Base-by-base conservation (phyloP, 768 basidiomycete species). In the Melanogaster broomeanus region DNA sequence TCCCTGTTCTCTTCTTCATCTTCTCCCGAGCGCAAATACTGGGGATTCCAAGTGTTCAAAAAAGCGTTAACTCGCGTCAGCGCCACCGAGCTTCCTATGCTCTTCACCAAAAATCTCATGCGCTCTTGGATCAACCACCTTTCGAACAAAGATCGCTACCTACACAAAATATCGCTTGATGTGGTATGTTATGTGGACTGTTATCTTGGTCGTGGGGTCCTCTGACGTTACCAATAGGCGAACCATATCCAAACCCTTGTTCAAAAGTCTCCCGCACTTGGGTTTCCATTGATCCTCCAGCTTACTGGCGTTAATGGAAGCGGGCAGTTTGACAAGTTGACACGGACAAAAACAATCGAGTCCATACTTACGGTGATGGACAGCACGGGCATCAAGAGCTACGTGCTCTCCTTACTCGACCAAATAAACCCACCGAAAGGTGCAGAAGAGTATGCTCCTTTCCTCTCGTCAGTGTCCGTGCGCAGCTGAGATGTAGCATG, bases 121-220 rank as follows among this genome's bases (percentile, higher is more conserved):
- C 86, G 93, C 33, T 87, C 88, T 33, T 96, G 95, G 92, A 95
- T 96, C 53, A 96, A 96, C 65, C 94, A 98, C 68, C 77, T 99
- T 19, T 89, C 92, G 0, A 86, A 90, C 48, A 79, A 78, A 40
- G 95, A 98, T 68, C 82, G 93, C 45, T 88, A 93, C 65, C 72
- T 98, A 41, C 90, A 96, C 74, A 94, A 92, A 69, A 86, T 88
- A 16, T 92, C 96, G 2, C 80, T 80, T 51, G 84, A 90, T 67
- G 85, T 92, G 64, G 96, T 90, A 60, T 39, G 86, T 53, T 38
- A 15, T 2, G 33, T 39, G 28, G 10, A 38, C 50, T 43, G 22
- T 40, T 51, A 11, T 6, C 2, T 22, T 28, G 48, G 30, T 39
- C 11, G 3, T 39, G 27, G n/a, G 40, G 39, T 50, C 27, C 13